Evolutionary conservation across 495 filamentous ascomycete genomes (phyloP), one percentile per base, ranked within the genome.

Genomic region (Pyrenula aspistea): DNA sequence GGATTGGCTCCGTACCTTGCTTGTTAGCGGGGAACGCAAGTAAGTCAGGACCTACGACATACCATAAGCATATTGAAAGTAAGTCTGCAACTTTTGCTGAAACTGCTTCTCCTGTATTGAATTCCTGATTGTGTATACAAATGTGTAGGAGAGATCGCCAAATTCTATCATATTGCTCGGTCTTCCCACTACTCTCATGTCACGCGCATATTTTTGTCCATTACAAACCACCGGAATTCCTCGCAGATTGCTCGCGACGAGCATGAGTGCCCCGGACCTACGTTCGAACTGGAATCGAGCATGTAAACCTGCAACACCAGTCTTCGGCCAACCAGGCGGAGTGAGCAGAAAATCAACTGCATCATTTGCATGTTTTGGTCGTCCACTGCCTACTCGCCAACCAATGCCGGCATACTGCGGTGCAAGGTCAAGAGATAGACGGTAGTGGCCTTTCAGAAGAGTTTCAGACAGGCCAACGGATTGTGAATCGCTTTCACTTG

Each of bases 231-330:
- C 59, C 10, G 48, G 50, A 2, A 25, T 53, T 1, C 53, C 52
- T 1, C 51, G 49, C 2, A 55, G 10, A 55, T 60, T 62, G 23
- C 59, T 55, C n/a, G 58, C 55, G 25, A 62, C 42, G 1, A 62
- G 25, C 54, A 62, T 60, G 51, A 62, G 59, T 2, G 52, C 54
- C 53, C 57, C 60, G 24, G 57, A 52, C 23, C 52, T 55, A 24
- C 54, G 55, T 8, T 60, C 53, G 51, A 51, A 60, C 53, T 25
- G 21, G 22, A 60, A 53, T 2, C 55, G 55, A 3, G 51, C 47
- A 54, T 60, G 55, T 10, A 23, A 23, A 11, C 55, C 50, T 19
- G 54, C 54, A 36, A 60, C 55, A 55, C 56, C 49, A 42, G 15
- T 31, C 53, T 49, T 22, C 23, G 15, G 4, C 25, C 55, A 24